phyloP scores from a whole-genome alignment of 768 basidiomycete genomes.

The Rhizopogon roseolus region DNA sequence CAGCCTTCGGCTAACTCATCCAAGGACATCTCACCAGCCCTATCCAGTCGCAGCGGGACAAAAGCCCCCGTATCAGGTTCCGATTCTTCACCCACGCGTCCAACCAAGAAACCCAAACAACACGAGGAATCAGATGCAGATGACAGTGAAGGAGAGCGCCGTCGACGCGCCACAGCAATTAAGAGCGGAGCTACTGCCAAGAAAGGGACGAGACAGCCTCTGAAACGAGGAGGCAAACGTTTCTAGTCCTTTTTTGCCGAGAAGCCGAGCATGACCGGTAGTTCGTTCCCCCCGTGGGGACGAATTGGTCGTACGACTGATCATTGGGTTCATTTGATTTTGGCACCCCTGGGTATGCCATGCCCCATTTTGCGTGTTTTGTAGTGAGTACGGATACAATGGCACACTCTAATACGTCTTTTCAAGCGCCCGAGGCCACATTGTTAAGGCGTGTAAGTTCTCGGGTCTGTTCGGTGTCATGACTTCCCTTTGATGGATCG shows the following conservation, averaged over 20 bases:
- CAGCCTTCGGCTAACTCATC: conserved; percentile 15
- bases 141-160: conserved; percentile 55
- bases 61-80: conserved; percentile 33
- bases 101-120: conserved; percentile 46
- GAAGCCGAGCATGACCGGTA: not conserved
- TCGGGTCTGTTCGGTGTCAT: not conserved
- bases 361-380: not conserved
- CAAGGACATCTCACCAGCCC: conserved; percentile 5
- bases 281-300: not conserved
- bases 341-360: not conserved
- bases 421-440: not conserved
- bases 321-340: conserved; percentile 1
- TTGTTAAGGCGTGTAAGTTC: conserved; percentile 4
- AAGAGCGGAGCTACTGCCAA: conserved; percentile 35
- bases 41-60: conserved; percentile 13
- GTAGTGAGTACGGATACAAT: conserved; percentile 4
- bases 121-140: conserved; percentile 41
- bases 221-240: conserved; percentile 71
- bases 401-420: conserved; percentile 1
- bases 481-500: conserved; percentile 2
- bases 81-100: conserved; percentile 46
- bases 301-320: conserved; percentile 10
- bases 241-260: conserved; percentile 40
- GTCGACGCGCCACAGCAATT: conserved; percentile 35
- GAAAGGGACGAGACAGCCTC: conserved; percentile 63